Conservation (phyloP, 164 flowering plant genomes). For the Annona cherimola region DNA sequence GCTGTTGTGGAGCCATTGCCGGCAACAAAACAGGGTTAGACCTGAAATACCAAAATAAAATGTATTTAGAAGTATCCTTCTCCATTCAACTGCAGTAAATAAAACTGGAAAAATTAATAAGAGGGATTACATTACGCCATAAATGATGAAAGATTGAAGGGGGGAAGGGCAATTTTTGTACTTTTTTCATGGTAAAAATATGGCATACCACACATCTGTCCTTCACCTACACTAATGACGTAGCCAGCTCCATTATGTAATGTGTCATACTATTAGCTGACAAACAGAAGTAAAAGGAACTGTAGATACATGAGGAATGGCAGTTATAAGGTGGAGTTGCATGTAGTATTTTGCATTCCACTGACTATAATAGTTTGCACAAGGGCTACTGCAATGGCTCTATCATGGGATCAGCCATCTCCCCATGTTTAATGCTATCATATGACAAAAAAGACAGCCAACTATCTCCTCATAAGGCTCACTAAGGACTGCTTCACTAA, state of each 20-base stretch:
- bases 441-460: background rate
- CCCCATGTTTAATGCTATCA: background rate
- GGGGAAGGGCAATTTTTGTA: too few relatives aligned
- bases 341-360: background rate
- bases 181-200: too few relatives aligned
- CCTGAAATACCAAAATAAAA: background rate
- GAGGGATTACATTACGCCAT: background rate
- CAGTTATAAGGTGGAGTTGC: background rate
- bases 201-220: too few relatives aligned
- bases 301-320: background rate
- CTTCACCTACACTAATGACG: too few relatives aligned
- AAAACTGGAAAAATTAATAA: background rate
- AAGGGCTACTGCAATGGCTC: background rate
- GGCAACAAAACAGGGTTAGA: background rate
- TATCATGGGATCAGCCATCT: background rate
- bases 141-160: too few relatives aligned
- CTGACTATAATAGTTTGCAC: background rate
- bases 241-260: too few relatives aligned
- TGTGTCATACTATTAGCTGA: too few relatives aligned
- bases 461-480: too few relatives aligned
- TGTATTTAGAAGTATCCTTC: background rate
- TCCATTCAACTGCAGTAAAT: background rate
- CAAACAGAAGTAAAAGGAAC: too few relatives aligned
- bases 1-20: slow-evolving; percentile 34
- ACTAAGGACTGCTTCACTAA: too few relatives aligned